Percentiles rank a stretch among this genome's conserved stretches.
Conservation (phyloP, 2,329 filamentous ascomycete genomes). For the Penicillium sp. region DNA sequence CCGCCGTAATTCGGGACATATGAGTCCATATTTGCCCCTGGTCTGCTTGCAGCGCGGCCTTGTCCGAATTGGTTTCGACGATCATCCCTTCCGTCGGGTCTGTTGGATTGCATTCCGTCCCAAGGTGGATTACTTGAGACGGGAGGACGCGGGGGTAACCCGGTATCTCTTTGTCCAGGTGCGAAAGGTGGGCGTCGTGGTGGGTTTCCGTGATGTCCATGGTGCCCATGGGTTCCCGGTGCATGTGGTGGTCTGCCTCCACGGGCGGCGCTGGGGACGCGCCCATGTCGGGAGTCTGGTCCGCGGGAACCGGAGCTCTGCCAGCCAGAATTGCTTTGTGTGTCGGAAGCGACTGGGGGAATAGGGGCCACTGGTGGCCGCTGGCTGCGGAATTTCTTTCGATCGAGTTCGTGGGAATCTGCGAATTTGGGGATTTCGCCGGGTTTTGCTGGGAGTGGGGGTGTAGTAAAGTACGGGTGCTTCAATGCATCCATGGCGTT, state of each 20-base stretch:
- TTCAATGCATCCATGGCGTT: conserved; percentile 93
- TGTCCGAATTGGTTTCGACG: conserved; percentile 33
- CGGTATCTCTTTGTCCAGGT: conserved; percentile 32
- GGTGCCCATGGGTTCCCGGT: conserved; percentile 12
- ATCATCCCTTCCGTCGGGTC: conserved; percentile 30
- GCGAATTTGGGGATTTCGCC: conserved; percentile 88
- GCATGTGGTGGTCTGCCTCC: conserved; percentile 30
- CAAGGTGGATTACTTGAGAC: conserved; percentile 31
- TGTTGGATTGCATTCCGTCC: conserved; percentile 26
- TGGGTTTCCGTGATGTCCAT: conserved; percentile 16
- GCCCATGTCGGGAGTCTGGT: conserved; percentile 33
- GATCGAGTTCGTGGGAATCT: conserved; percentile 94
- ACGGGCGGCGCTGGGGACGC: conserved; percentile 38
- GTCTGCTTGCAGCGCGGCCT: conserved; percentile 24
- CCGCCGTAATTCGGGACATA: conserved; percentile 39
- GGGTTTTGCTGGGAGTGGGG: conserved; percentile 75
- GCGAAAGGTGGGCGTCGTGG: conserved; percentile 30
- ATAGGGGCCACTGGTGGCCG: conserved; percentile 83
- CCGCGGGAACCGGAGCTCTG: conserved; percentile 35
- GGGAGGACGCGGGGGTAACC: conserved; percentile 41
- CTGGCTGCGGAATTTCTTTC: conserved; percentile 83
- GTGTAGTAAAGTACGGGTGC: conserved; percentile 83
- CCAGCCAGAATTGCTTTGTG: conserved; percentile 61
- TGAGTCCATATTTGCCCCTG: conserved; percentile 33
- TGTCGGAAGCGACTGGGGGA: conserved; percentile 83